Conservation (phyloP, 108 stramenopile genomes). For the Poteriospumella lacustris region DNA sequence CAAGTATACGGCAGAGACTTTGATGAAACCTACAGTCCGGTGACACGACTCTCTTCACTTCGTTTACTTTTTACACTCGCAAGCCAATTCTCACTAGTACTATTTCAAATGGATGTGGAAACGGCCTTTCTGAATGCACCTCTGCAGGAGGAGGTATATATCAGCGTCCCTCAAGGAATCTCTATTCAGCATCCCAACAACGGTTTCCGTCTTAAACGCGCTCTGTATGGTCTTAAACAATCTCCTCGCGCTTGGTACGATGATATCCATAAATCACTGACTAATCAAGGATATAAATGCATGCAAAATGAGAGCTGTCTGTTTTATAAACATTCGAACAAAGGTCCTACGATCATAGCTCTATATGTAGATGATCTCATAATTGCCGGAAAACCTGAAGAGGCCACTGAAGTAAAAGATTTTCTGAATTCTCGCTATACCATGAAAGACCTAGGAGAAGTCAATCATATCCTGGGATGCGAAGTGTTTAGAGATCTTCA, state of each 20-base stretch:
- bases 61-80: not conserved
- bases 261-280: not conserved
- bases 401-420: not conserved
- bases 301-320: not conserved
- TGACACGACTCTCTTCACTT: not conserved
- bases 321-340: not conserved
- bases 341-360: too few relatives aligned
- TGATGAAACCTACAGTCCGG: not conserved
- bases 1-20: conserved; percentile 5
- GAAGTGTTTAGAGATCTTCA: too few relatives aligned
- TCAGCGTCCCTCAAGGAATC: not conserved
- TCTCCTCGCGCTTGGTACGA: not conserved
- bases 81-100: not conserved
- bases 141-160: not conserved
- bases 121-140: not conserved
- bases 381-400: not conserved
- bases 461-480: too few relatives aligned
- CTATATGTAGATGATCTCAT: conserved; percentile 22
- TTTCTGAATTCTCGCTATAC: not conserved
- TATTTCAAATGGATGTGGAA: not conserved
- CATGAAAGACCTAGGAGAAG: not conserved
- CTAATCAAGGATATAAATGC: not conserved
- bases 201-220: not conserved
- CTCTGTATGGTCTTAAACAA: conserved; percentile 12
- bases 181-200: not conserved